phyloP scores from a whole-genome alignment of 495 filamentous ascomycete genomes.

The Xylaria venustula region DNA sequence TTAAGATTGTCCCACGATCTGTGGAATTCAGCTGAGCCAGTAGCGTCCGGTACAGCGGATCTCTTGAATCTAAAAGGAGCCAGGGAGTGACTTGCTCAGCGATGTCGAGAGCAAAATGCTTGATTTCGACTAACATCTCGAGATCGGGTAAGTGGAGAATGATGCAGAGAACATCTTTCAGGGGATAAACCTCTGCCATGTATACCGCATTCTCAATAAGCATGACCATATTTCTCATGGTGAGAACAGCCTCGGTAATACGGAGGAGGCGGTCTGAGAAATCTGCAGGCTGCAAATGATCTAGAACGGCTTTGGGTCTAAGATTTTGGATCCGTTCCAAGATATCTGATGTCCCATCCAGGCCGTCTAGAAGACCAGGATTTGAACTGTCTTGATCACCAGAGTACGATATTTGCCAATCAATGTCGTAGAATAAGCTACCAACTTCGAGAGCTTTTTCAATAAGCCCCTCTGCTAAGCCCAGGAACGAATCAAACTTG shows the following conservation, averaged over 20 bases:
- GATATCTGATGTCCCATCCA: constrained; percentile 75
- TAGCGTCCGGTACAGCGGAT: constrained; percentile 77
- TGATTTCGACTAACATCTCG: constrained; percentile 76
- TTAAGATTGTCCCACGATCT: constrained; percentile 84
- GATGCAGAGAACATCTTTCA: constrained; percentile 80
- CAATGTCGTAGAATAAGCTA: constrained; percentile 73
- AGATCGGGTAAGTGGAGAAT: constrained; percentile 73
- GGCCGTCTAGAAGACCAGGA: constrained; percentile 64
- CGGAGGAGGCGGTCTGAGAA: constrained; percentile 68
- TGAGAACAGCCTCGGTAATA: constrained; percentile 82
- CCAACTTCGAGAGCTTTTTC: constrained; percentile 75
- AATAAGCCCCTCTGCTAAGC: constrained; percentile 84
- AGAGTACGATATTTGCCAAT: constrained; percentile 75
- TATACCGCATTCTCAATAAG: constrained; percentile 83
- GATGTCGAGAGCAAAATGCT: constrained; percentile 89
- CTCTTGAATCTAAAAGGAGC: constrained; percentile 64
- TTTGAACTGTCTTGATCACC: constrained; percentile 49
- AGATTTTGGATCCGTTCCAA: constrained; percentile 64
- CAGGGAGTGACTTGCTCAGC: constrained; percentile 86
- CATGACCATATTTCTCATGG: constrained; percentile 91
- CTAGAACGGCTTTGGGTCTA: constrained; percentile 50
- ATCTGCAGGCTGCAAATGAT: constrained; percentile 72
- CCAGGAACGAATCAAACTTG: constrained; percentile 86
- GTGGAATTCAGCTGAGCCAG: constrained; percentile 65
- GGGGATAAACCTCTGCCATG: constrained; percentile 65